Evolutionary conservation across 352 stramenopile genomes (phyloP).

Genomic region (Thraustochytrium sp.): DNA sequence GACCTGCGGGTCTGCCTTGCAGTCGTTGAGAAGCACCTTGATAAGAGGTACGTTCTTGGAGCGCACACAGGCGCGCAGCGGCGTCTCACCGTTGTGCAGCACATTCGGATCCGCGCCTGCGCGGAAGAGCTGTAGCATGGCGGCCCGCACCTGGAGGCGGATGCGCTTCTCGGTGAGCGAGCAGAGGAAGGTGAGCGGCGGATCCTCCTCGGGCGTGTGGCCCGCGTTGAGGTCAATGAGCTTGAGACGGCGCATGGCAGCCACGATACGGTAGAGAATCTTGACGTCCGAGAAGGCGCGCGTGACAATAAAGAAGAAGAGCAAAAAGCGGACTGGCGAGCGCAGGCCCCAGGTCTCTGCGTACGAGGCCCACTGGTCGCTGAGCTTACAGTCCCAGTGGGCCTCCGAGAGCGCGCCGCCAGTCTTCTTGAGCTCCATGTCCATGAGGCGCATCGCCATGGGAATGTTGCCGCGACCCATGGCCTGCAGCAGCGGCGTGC

Average conservation of each 20-base stretch:
- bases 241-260: not conserved
- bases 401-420: not conserved
- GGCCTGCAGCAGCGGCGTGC: constrained; percentile 3
- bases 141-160: not conserved
- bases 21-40: not conserved
- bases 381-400: constrained; percentile 21
- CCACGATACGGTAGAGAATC: not conserved
- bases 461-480: constrained; percentile 11
- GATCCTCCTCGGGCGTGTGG: not conserved
- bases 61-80: not conserved
- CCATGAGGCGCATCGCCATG: constrained; percentile 31
- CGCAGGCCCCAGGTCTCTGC: not conserved
- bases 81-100: not conserved
- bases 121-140: not conserved
- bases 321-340: not conserved
- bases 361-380: not conserved
- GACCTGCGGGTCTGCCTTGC: constrained; percentile 16
- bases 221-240: not conserved
- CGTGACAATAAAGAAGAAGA: constrained; percentile 37
- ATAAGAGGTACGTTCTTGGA: not conserved
- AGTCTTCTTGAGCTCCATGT: not conserved
- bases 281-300: not conserved
- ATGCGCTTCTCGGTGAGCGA: not conserved
- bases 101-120: not conserved
- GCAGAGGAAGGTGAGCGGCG: constrained; percentile 28